Evolutionary conservation across 1,139 yeast species (phyloP).

Genomic region (Nakaseomyces glabratus): DNA sequence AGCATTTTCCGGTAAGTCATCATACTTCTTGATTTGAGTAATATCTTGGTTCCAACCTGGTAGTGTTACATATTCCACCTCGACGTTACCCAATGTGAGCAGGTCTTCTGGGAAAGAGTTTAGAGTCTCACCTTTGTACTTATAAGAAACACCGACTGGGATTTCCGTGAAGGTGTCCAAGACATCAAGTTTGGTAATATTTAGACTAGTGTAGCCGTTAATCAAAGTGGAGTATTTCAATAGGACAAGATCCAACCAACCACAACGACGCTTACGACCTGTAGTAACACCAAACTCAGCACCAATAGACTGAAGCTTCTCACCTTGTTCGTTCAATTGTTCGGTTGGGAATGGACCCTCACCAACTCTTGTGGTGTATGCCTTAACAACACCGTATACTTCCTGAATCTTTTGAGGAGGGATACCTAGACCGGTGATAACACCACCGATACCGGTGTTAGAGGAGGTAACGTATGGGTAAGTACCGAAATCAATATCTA

Average conservation of each 20-base stretch:
- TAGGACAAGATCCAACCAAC: conserved; percentile 97
- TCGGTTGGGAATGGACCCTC: conserved; percentile 99
- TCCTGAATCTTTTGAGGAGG: conserved; percentile 78
- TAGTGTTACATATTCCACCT: conserved; percentile 78
- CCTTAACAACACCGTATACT: conserved; percentile 93
- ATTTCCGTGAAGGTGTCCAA: conserved; percentile 83
- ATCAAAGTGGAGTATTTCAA: conserved; percentile 81
- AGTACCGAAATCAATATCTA: conserved; percentile 96
- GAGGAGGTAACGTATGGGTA: conserved; percentile 97
- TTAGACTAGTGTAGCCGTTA: conserved; percentile 90
- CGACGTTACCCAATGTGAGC: conserved; percentile 70
- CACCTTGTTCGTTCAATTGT: conserved; percentile 83
- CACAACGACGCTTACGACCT: conserved; percentile 98
- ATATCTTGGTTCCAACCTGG: conserved; percentile 94
- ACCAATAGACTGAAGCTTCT: conserved; percentile 79
- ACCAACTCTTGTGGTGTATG: conserved; percentile 97
- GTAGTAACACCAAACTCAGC: conserved; percentile 98
- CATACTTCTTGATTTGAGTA: conserved; percentile 57
- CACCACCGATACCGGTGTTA: conserved; percentile 96
- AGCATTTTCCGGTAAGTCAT: conserved; percentile 81
- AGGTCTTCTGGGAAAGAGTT: conserved; percentile 90
- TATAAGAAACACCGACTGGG: conserved; percentile 77
- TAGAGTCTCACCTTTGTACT: conserved; percentile 63
- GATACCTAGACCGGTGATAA: conserved; percentile 88
- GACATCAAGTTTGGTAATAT: conserved; percentile 92